Evolutionary conservation across 306 rosid species (phyloP), one percentile per base, ranked within the genome.

Genomic region (Fragaria vesca): DNA sequence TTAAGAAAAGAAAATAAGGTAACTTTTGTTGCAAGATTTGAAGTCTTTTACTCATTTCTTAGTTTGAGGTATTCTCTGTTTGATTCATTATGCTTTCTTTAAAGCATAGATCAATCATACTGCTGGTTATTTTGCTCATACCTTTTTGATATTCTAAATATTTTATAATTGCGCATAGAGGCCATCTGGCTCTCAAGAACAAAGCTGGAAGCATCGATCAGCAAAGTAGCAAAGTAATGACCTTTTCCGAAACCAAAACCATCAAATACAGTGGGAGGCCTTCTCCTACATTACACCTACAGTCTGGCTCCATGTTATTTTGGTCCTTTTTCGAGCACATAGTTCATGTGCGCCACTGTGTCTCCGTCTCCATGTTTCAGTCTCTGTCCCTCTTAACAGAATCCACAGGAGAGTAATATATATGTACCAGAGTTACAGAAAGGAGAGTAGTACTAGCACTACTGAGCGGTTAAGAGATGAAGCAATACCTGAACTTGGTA

Each of bases 401-500:
- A 11, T 61, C n/a, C 13, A 3, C 12, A 7, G 60, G 60, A 51
- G 24, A 51, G 18, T 51, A 5, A n/a, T 20, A 54, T 57, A 9
- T 21, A 45, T 11, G 48, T 2, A 45, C 48, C 48, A 45, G 13
- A 45, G 2, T 12, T 62, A 6, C n/a, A 28, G 67, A 62, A 62
- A 28, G 66, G 38, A 61, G 8, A 5, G 20, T 16, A 32, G 69
- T 16, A 16, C 45, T 16, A 55, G 21, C 9, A 6, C 12, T 65
- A 17, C 12, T 34, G 24, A 65, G 46, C 2, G 43, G 38, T 10
- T 32, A 30, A n/a, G 43, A 8, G 30, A 86, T 81, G 90, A 83
- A 48, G 74, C 72, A 81, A 32, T 86, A 85, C 66, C 60, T 82
- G 80, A 88, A 81, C 18, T 91, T 89, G 97, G 88, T 61, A 18